Base-by-base conservation (phyloP, 1,284 basidiomycete genomes). In the Vanrija pseudolonga region DNA sequence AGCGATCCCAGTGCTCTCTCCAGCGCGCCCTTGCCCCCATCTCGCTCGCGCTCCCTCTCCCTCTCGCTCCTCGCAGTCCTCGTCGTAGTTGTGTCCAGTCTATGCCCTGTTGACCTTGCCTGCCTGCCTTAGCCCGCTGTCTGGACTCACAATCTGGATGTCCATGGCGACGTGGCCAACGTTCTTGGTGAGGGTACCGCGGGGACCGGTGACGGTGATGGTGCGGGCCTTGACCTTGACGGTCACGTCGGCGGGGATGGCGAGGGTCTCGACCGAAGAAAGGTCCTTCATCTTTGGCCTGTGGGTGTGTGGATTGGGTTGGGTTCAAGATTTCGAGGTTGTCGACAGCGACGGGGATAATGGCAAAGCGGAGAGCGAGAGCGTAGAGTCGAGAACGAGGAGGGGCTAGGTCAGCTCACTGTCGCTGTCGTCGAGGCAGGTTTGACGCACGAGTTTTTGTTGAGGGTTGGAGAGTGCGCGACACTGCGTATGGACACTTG, bases 161-260 rank as follows among this genome's bases (percentile, higher is more conserved):
- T 97, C 94, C 90, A 97, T 94, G 81, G 93, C 85, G 69, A 95
- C 85, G 82, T 97, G 93, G 65, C 89, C 88, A 76, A 94, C 85
- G 71, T 88, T 88, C 85, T 97, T 97, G 65, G 82, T 84, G 70
- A 97, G 83, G 56, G 85, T 88, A 63, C 93, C 93, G 54, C 93
- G 85, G 59, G 93, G 90, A 45, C 93, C 93, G 66, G 84, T 85
- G 68, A 97, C 92, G 61, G 84, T 87, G 76, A 98, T 87, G 69
- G 90, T 79, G 61, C 94, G 86, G 66, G 93, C 85, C 81, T 94
- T 94, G 80, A 96, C 83, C 71, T 79, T 76, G 65, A 96, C 84
- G 55, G 86, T 85, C 70, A 98, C 87, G 67, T 84, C 85, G 74
- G 87, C 85, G 57, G 94, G 94, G 71, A 97, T 85, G 61, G 83